phyloP scores from a whole-genome alignment of 495 filamentous ascomycete species.

The Penicillium angulare region DNA sequence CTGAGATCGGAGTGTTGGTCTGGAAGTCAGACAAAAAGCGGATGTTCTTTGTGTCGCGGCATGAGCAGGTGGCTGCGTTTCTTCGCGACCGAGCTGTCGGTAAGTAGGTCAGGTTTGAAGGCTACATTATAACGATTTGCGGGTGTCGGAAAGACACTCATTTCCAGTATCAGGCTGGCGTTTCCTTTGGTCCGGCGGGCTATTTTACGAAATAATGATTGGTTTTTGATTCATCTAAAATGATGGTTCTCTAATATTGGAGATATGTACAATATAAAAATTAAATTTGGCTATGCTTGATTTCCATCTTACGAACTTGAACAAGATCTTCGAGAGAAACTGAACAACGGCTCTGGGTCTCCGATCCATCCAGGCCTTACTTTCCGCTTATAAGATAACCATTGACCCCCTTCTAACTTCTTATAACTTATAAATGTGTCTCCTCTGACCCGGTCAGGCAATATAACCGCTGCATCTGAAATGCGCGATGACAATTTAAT shows the following conservation, averaged over 20 bases:
- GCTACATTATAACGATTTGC: slow-evolving; percentile 1
- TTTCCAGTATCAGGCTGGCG: slow-evolving; percentile 1
- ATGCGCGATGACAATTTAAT: slow-evolving; percentile 3
- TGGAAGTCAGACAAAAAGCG: slow-evolving; percentile 79
- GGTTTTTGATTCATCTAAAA: background rate
- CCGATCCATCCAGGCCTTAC: background rate
- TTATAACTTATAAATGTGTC: slow-evolving; percentile 15
- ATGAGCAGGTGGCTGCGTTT: slow-evolving; percentile 80
- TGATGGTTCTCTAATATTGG: background rate
- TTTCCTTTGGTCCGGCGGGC: slow-evolving; percentile 1
- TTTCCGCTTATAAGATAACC: slow-evolving; percentile 1
- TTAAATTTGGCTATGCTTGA: background rate
- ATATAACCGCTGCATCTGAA: slow-evolving; percentile 12
- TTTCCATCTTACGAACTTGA: no score
- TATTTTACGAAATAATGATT: slow-evolving; percentile 18
- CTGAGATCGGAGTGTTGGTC: slow-evolving; percentile 85
- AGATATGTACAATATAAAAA: background rate
- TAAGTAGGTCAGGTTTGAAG: background rate
- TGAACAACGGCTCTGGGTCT: background rate
- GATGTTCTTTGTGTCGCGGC: slow-evolving; percentile 82
- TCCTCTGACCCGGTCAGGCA: slow-evolving; percentile 7
- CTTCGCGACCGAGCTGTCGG: no score
- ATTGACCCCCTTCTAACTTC: background rate
- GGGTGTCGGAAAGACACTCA: slow-evolving; percentile 2
- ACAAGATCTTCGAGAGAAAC: background rate